Evolutionary conservation across 2,329 filamentous ascomycete species (phyloP), one percentile per base, ranked within the genome.

Genomic region (Aspergillus quadricinctus): DNA sequence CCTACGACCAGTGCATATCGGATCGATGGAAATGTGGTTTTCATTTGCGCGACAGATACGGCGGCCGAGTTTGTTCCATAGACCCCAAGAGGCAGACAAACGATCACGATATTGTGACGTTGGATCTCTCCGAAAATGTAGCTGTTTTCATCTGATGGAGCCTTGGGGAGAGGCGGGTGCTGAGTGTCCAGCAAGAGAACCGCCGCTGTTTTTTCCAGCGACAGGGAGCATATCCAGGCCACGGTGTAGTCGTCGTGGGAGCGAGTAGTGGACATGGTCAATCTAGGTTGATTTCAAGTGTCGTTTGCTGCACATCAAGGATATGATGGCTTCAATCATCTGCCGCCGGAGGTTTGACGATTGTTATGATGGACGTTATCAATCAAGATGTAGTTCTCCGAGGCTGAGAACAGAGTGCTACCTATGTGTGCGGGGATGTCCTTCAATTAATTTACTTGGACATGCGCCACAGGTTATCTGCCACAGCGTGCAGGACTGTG

Each of bases 1-100:
- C 56, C 56, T 2, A 58, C 58, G 48, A 60, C 51, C 23, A 58
- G 25, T 1, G 53, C 56, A 21, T 56, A 50, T 5, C 53, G 29
- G n/a, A 60, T 52, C 1, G 28, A 50, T 4, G 14, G 51, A 40
- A 60, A 60, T n/a, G 56, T 56, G 0, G 37, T 49, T 3, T 27
- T 37, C 49, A 60, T 56, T 5, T 60, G 54, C 3, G 11, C 40
- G 3, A 51, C 58, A 4, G 54, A 51, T 4, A 48, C 43, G 11
- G 58, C 50, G 9, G 58, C 53, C 19, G 58, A 52, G 3, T 28
- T 50, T 2, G 46, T 55, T 8, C 56, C 56, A n/a, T 52, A 52
- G 1, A 48, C 37, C 3, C 53, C 49, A 0, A n/a, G 7, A 2
- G 56, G 54, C 4, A 58, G 37, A 21, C 53, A 58, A 3, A 52